Evolutionary conservation across 768 basidiomycete genomes (phyloP), one percentile per base, ranked within the genome.

Genomic region (Suillus weaverae): DNA sequence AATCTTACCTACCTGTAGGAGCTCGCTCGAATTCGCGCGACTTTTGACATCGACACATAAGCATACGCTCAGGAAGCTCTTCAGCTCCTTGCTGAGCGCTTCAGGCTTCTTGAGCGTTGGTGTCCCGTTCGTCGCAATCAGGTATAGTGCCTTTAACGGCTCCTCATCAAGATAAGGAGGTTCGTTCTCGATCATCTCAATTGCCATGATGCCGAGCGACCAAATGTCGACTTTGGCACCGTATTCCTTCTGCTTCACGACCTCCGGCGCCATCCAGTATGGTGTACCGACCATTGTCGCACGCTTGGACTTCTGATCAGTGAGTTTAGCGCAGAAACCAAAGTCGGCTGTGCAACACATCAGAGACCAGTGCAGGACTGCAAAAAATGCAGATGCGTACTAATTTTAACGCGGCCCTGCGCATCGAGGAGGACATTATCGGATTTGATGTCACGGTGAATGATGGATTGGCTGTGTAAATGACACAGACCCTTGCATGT

Each of bases 201-300:
- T 98, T 5, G 95, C 95, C 95, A 97, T 96, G 78, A 98, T 97
- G 5, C 95, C 95, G 10, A 97, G 85, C 14, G 93, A 95, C 95
- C 95, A 97, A 60, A 97, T 94, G 71, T 97, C 95, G 26, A 97
- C 95, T 77, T 97, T 97, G 32, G 94, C 93, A 54, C 95, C 95
- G 72, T 97, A 97, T 77, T 95, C 94, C 78, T 97, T 96, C 76
- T 95, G 92, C 79, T 95, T 96, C 71, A 97, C 95, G 61, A 97
- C 94, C 76, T 97, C 95, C n/a, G 95, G 95, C 3, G 95, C 95
- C 95, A 97, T 97, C 95, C 95, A 97, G 78, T 97, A 97, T 1
- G 95, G 95, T 13, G 95, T 97, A 39, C 95, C 95, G 5, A 97
- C 95, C 95, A 97, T 97, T n/a, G 95, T 97, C 36, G 95, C 95